Base-by-base conservation (phyloP, 352 stramenopile species). In the Sclerospora graminicola region DNA sequence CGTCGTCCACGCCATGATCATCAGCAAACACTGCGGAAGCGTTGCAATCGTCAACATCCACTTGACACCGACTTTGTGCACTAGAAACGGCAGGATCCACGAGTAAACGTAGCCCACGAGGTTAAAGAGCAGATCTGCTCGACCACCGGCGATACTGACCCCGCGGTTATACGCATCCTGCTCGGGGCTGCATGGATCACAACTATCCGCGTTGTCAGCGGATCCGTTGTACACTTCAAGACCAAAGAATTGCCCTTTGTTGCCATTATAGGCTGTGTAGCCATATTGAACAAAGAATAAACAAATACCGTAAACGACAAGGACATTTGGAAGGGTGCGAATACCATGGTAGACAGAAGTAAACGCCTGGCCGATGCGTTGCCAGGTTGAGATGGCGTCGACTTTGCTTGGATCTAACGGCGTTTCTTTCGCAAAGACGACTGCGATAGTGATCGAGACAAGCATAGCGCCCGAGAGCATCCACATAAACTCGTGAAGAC, bases 181-280 rank as follows among this genome's bases (percentile, higher is more conserved):
- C 14, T 46, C 50, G 18, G 47, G 38, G 13, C 44, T 47, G 47
- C 53, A 62, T 9, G 49, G 39, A 34, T 69, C 28, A 14, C 65
- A 76, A 18, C 35, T 46, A 30, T 72, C 34, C 11, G 65, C 62
- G 24, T 68, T 64, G 32, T 48, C 24, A 7, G 54, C 42, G 14
- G 33, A 43, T 18, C 70, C 70, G 18, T 36, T 40, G 19, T 60
- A 74, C 11, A 83, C 70, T 30, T 74, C 55, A 14, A 79, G 33
- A 9, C 70, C 70, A 39, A 80, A 78, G 48, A 79, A 81, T 40
- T 81, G 65, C 0, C 70, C 67, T 36, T 82, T 82, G 51, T 64
- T 70, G 33, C 65, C 60, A 45, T 79, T 81, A 62, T 83, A 83
- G 0, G 70, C 48, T 4, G 63, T 69, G 41, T 57, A 79, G 6